These are phyloP conservation scores for Puccinellia tenuiflora DNA, from an alignment of 176 grass and related monocot genomes.

Conservation along the genomic window DNA sequence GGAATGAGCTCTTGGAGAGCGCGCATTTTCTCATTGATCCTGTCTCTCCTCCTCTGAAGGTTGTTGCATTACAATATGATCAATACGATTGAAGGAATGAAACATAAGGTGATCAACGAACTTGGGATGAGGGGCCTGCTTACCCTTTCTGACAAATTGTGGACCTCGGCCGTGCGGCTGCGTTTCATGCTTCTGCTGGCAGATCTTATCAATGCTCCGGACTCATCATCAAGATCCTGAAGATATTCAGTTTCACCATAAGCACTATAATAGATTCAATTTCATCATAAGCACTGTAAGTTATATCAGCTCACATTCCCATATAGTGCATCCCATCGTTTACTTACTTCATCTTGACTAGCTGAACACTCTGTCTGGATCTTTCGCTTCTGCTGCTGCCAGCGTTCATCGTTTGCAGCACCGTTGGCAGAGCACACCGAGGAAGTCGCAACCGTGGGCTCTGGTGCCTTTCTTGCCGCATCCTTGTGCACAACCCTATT, in stretches of 20 bases:
- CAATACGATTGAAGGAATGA: slow-evolving; percentile 2
- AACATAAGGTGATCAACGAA: background rate
- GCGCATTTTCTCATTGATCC: slow-evolving; percentile 15
- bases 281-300: background rate
- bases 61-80: slow-evolving; percentile 8
- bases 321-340: background rate
- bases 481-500: slow-evolving; percentile 1
- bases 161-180: slow-evolving; percentile 71
- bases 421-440: slow-evolving; percentile 49
- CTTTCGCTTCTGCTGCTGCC: slow-evolving; percentile 45
- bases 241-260: background rate
- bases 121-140: slow-evolving; percentile 17
- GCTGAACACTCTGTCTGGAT: slow-evolving; percentile 40
- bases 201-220: slow-evolving; percentile 26
- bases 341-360: slow-evolving; percentile 55
- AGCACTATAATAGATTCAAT: background rate
- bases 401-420: slow-evolving; percentile 27
- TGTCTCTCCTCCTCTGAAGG: slow-evolving; percentile 64
- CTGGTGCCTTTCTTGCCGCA: slow-evolving; percentile 20
- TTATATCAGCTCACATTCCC: background rate
- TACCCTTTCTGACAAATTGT: slow-evolving; percentile 95
- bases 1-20: slow-evolving; percentile 72
- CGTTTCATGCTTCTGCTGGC: slow-evolving; percentile 47
- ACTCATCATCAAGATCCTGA: slow-evolving; percentile 59
- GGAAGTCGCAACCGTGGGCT: slow-evolving; percentile 9